Percentiles rank a stretch among this genome's conserved stretches.
Conservation (phyloP, 371 early-diverging fungal species). For the Mucor indicus region DNA sequence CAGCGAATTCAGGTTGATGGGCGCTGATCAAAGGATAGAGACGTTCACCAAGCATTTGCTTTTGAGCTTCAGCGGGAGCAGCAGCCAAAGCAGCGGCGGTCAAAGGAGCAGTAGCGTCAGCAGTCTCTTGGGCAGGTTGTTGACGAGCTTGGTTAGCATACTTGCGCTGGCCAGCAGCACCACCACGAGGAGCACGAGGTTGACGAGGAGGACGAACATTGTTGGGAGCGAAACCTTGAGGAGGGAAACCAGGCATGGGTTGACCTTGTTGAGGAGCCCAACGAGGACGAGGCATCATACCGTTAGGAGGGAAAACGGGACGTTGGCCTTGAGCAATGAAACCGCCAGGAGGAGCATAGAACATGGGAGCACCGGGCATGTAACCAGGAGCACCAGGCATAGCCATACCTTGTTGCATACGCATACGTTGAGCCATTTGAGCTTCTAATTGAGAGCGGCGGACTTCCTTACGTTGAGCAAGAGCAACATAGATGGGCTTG, state of each 20-base stretch:
- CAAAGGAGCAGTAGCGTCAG: constrained; percentile 54
- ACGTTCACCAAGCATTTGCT: constrained; percentile 94
- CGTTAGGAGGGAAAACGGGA: constrained; percentile 71
- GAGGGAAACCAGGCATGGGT: constrained; percentile 56
- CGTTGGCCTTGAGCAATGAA: constrained; percentile 63
- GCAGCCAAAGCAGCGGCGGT: constrained; percentile 82
- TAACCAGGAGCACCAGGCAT: constrained; percentile 49
- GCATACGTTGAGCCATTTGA: constrained; percentile 90
- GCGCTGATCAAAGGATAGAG: constrained; percentile 80
- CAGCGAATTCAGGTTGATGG: constrained; percentile 76
- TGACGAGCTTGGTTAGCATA: constrained; percentile 43
- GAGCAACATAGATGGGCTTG: constrained; percentile 97
- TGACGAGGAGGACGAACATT: constrained; percentile 48
- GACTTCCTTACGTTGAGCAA: constrained; percentile 97
- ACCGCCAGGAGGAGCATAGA: constrained; percentile 55
- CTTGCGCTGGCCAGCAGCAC: constrained; percentile 54
- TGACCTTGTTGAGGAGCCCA: constrained; percentile 68
- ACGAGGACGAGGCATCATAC: constrained; percentile 75
- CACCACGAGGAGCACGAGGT: constrained; percentile 60
- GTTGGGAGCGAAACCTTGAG: constrained; percentile 42
- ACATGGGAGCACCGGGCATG: constrained; percentile 51
- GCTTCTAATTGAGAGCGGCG: constrained; percentile 91
- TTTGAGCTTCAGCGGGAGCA: constrained; percentile 83
- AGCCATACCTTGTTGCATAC: constrained; percentile 58
- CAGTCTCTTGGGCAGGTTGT: constrained; percentile 32